Evolutionary conservation across 208 protist genomes (phyloP), one percentile per base, ranked within the genome.

Genomic region (Leishmania turanica): DNA sequence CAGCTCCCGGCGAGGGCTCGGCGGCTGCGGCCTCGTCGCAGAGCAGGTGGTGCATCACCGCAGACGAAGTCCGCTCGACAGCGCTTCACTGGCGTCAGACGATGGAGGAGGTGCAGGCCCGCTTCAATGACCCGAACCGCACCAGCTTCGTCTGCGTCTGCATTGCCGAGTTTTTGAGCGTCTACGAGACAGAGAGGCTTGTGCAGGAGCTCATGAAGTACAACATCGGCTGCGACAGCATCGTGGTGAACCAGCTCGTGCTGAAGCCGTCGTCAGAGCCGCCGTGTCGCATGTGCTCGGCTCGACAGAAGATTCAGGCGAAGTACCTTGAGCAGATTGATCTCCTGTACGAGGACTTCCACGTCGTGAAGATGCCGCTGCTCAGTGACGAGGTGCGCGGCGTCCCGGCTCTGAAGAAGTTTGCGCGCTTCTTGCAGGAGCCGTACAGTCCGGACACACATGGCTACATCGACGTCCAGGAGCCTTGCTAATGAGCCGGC

Each of bases 101-200:
- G 68, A 82, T 95, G 76, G 60, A 79, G 42, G 80, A 83, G 56
- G 91, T 95, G 31, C 93, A 97, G 83, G 66, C 47, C 49, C 92
- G 90, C 65, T 94, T 95, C 78, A 86, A 84, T 54, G 86, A 95
- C 73, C 75, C 91, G 65, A 86, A 94, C 49, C 85, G 95, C 74
- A 99, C 98, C 7, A 97, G 98, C 42, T 99, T 99, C 89, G 92
- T 99, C 2, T 99, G 98, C 85, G 99, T 99, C 2, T 99, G 98
- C 85, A 99, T 99, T 74, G 96, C 99, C 45, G 99, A 99, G 90
- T 99, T 99, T 81, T 91, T 99, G 19, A 99, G 98, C 71, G 89
- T 99, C 0, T 99, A 99, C 86, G 99, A 99, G 84, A 99, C 99
- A 15, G 99, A 99, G 87, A 90, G 99, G 34, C 88, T 99, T 4